Percentiles rank a stretch among this genome's conserved stretches.
phyloP scores from a whole-genome alignment of 805 yeast genomes.

The Ogataea henricii region DNA sequence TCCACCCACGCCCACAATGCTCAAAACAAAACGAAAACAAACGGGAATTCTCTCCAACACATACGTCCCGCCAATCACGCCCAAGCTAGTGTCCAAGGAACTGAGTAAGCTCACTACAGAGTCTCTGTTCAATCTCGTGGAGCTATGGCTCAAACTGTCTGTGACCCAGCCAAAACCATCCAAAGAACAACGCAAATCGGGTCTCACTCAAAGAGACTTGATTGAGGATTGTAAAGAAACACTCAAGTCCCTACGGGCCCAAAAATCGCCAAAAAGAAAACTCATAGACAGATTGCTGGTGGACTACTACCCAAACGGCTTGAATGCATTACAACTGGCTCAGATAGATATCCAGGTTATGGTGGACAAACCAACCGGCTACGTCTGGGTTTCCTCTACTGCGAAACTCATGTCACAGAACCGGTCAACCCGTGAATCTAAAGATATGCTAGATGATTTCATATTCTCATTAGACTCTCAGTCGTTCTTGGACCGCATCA shows the following conservation, averaged over 20 bases:
- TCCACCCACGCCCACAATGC: conserved; percentile 1
- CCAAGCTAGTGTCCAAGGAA: conserved; percentile 27
- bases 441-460: conserved; percentile 31
- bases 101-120: conserved; percentile 29
- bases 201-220: conserved; percentile 22
- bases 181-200: conserved; percentile 21
- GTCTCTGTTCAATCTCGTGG: conserved; percentile 34
- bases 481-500: conserved; percentile 48
- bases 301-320: conserved; percentile 56
- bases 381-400: conserved; percentile 50
- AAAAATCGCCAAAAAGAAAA: conserved; percentile 30
- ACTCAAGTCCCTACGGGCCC: conserved; percentile 12
- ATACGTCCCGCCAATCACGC: conserved; percentile 34
- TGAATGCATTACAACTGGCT: conserved; percentile 66
- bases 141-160: conserved; percentile 36
- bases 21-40: conserved; percentile 12
- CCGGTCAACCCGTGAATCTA: conserved; percentile 20
- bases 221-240: conserved; percentile 19
- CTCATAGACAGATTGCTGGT: conserved; percentile 48
- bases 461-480: conserved; percentile 50
- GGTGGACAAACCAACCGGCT: conserved; percentile 55
- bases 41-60: conserved; percentile 38
- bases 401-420: conserved; percentile 37
- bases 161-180: conserved; percentile 32
- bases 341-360: conserved; percentile 69